These are phyloP conservation scores for Aspergillus fumigatus DNA, from an alignment of 2,329 filamentous ascomycete genomes.

Conservation along the genomic window DNA sequence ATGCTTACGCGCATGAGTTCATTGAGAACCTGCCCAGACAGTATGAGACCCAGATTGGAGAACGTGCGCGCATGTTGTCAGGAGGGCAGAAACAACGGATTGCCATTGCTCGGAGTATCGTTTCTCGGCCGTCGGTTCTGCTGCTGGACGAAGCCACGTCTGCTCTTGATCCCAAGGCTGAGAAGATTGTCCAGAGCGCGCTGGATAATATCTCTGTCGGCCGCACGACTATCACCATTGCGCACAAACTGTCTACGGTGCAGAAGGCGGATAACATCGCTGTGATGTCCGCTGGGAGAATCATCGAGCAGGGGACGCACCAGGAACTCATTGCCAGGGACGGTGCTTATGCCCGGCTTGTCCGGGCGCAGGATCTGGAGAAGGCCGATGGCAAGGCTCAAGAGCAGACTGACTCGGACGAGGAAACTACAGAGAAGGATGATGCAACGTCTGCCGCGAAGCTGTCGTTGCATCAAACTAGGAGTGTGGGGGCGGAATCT, in stretches of 20 bases:
- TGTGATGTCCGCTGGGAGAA: conserved; percentile 38
- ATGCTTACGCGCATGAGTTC: conserved; percentile 69
- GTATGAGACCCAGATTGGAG: conserved; percentile 79
- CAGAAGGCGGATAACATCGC: conserved; percentile 40
- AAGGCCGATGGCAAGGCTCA: conserved; percentile 5
- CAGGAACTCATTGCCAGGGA: conserved; percentile 32
- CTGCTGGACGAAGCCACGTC: conserved; percentile 88
- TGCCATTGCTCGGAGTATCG: conserved; percentile 73
- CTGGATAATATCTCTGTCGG: conserved; percentile 66
- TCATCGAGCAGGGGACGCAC: conserved; percentile 43
- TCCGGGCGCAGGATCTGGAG: conserved; percentile 44
- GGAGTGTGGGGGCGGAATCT: background rate
- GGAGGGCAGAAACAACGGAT: conserved; percentile 93
- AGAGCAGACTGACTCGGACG: background rate
- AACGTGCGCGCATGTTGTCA: conserved; percentile 74
- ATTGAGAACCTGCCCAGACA: conserved; percentile 67
- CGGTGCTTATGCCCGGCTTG: conserved; percentile 39
- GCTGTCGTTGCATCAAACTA: background rate
- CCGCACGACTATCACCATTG: conserved; percentile 35
- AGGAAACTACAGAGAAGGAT: conserved; percentile 11
- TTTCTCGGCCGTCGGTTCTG: conserved; percentile 77
- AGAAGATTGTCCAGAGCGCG: conserved; percentile 78
- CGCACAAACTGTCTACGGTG: conserved; percentile 42
- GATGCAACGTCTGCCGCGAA: background rate
- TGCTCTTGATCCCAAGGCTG: conserved; percentile 79